Evolutionary conservation across 75 land plant species (phyloP).

Genomic region (Cunninghamia lanceolata): DNA sequence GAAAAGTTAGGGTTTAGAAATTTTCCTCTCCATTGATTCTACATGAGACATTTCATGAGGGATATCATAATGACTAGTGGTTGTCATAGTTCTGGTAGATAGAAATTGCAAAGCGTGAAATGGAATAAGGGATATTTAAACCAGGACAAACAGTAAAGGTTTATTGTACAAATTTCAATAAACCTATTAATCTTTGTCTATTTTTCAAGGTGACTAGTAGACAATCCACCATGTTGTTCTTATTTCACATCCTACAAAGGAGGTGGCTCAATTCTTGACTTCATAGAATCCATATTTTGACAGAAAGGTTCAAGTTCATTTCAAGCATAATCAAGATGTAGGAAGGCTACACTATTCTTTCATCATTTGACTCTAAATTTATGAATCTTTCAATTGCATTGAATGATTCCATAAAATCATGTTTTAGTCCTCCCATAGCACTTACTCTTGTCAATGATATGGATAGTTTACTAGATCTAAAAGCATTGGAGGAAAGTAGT

Average conservation of each 20-base stretch:
- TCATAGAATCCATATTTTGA: constrained; percentile 61
- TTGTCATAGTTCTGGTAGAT: no score
- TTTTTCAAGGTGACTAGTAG: constrained; percentile 80
- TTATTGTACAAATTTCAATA: constrained; percentile 62
- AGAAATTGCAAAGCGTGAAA: no score
- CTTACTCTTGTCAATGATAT: constrained; percentile 75
- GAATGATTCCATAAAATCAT: constrained; percentile 19
- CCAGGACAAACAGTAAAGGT: constrained; percentile 67
- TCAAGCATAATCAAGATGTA: constrained; percentile 67
- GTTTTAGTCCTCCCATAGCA: constrained; percentile 57
- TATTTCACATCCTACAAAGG: constrained; percentile 64
- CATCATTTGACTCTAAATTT: constrained; percentile 48
- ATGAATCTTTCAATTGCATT: constrained; percentile 72
- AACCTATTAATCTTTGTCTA: constrained; percentile 63
- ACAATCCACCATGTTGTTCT: constrained; percentile 70
- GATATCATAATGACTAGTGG: no score
- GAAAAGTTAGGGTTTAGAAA: no score
- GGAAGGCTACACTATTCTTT: constrained; percentile 59
- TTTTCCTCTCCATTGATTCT: no score
- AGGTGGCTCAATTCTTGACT: constrained; percentile 36
- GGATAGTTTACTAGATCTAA: constrained; percentile 16
- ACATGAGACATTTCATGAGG: no score
- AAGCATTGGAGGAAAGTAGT: no score
- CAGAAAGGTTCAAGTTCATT: constrained; percentile 73
- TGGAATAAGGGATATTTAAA: constrained; percentile 44